phyloP scores from a whole-genome alignment of 108 stramenopile genomes.

The Pseudonitzschia delicatissima region DNA sequence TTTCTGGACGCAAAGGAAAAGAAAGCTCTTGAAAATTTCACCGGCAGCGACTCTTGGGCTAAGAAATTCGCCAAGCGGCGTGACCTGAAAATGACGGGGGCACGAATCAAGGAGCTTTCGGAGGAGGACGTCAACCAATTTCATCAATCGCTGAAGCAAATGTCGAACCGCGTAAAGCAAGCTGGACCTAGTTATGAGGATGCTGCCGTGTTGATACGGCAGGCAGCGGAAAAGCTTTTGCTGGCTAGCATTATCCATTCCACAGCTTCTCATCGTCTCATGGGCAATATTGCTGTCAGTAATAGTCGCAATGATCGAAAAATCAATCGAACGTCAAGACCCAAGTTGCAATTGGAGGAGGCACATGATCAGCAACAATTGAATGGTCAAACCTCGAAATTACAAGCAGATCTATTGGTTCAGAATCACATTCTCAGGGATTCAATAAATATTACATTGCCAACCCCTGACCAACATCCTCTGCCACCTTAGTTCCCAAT shows the following conservation, averaged over 20 bases:
- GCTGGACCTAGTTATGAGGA: conserved; percentile 33
- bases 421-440: no score
- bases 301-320: no score
- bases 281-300: no score
- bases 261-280: no score
- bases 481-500: no score
- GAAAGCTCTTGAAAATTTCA: conserved; percentile 22
- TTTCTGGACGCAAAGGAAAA: conserved; percentile 34
- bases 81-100: conserved; percentile 30
- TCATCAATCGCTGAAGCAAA: conserved; percentile 21
- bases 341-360: no score
- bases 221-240: conserved; percentile 25
- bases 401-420: no score
- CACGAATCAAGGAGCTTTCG: conserved; percentile 21
- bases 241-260: background rate
- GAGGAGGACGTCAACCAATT: conserved; percentile 19
- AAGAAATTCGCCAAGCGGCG: conserved; percentile 37
- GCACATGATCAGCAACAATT: no score
- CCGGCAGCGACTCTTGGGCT: conserved; percentile 36
- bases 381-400: no score
- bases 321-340: no score
- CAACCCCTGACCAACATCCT: no score
- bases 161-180: conserved; percentile 23
- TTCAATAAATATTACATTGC: no score
- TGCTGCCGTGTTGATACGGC: conserved; percentile 18